These are phyloP conservation scores for Chamaecrista fasciculata DNA, from an alignment of 306 rosid genomes.

Conservation along the genomic window DNA sequence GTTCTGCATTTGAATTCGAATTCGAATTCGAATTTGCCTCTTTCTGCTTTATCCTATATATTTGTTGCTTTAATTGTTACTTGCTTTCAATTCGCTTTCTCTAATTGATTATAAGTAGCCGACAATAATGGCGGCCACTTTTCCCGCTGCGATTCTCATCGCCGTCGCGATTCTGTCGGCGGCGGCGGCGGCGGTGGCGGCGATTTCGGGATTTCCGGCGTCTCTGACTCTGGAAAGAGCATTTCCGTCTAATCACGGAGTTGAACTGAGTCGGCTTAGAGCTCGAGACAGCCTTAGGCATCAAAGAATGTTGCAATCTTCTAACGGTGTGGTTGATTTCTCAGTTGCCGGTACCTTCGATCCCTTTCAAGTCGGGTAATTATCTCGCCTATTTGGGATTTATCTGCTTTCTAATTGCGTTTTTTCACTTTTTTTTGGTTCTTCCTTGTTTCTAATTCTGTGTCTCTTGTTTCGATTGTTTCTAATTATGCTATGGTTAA, in stretches of 20 bases:
- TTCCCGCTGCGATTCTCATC: conserved; percentile 25
- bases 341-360: conserved; percentile 69
- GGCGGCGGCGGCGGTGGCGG: conserved; percentile 37
- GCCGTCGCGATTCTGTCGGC: conserved; percentile 31
- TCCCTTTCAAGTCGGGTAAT: conserved; percentile 87
- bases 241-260: conserved; percentile 64
- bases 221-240: conserved; percentile 73
- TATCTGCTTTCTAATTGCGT: not conserved
- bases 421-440: not conserved
- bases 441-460: not conserved
- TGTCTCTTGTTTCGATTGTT: conserved; percentile 4
- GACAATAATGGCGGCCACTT: conserved; percentile 42
- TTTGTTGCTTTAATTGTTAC: not conserved
- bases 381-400: not conserved
- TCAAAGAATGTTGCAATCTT: conserved; percentile 73
- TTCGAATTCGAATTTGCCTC: not conserved
- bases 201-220: conserved; percentile 47
- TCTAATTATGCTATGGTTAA: conserved; percentile 5
- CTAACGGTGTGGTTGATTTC: conserved; percentile 67
- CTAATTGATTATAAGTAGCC: not conserved
- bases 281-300: conserved; percentile 70
- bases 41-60: not conserved
- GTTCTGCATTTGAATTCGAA: not conserved
- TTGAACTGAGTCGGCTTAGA: conserved; percentile 65
- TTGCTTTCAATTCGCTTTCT: not conserved